Evolutionary conservation across 2,329 filamentous ascomycete species (phyloP), one percentile per base, ranked within the genome.

Genomic region (Microdochium nivale): DNA sequence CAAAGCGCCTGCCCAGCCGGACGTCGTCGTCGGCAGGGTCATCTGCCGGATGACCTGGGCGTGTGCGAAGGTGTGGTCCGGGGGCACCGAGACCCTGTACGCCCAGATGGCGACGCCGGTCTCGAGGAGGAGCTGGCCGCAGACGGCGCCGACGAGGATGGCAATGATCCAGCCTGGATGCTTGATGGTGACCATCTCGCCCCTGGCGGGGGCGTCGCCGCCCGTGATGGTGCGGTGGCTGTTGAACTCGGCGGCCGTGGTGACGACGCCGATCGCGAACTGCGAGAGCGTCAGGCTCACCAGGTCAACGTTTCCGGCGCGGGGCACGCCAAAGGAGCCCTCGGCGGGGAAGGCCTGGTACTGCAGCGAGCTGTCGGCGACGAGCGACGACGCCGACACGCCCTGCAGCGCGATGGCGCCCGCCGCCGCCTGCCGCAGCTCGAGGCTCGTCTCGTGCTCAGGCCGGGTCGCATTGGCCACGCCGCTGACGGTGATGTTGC

Each of bases 271-370:
- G 0, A 67, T 58, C 2, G 67, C 60, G 49, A 70, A 76, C 1
- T 62, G 55, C 0, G 67, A 59, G 16, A 74, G 61, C 5, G 62
- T 49, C 9, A 58, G 59, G 3, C 67, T 74, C 60, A 79, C 71
- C 0, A 50, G 51, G 0, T 59, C 27, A 0, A 46, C 40, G 24
- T 58, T 55, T 1, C 74, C 74, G 13, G 61, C 51, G 13, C 58
- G 50, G 2, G 66, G 59, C 0, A 43, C 35, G 2, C 73, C 74
- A 49, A 68, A 73, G 3, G 62, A 53, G 1, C 68, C 67, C 49
- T 72, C 68, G 25, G 65, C 61, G 0, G 74, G 73, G 49, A 75
- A 76, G 10, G 66, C 68, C 55, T 73, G 70, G 46, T 62, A 68
- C 54, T 67, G 64, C 33, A 60, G 53, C 49, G 54, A 51, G 32